These are phyloP conservation scores for Zostera marina DNA, from an alignment of 116 monocot genomes.

Conservation along the genomic window DNA sequence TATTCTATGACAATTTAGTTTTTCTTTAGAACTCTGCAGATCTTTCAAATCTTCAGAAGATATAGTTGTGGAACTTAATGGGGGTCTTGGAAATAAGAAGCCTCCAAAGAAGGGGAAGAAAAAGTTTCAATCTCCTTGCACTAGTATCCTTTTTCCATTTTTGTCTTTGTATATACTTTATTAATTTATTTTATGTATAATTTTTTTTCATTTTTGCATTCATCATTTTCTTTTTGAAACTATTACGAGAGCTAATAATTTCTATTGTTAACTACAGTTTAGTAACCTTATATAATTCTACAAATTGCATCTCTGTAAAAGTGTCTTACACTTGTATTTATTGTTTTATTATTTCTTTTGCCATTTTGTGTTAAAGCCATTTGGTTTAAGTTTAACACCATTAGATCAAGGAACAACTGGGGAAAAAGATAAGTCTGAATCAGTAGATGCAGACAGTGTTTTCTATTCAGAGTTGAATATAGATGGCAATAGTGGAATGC, in stretches of 20 bases:
- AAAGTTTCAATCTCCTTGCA: constrained; percentile 17
- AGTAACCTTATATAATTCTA: not conserved
- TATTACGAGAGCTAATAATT: no score
- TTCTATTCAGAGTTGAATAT: constrained; percentile 24
- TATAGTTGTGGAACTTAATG: constrained; percentile 18
- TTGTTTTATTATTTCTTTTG: not conserved
- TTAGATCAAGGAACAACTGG: constrained; percentile 21
- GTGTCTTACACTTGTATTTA: no score
- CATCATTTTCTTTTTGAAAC: no score
- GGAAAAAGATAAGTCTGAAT: constrained; percentile 26
- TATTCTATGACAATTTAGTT: not conserved
- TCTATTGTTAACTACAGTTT: not conserved
- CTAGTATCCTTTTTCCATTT: constrained; percentile 27
- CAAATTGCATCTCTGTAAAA: not conserved
- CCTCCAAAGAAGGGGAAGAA: constrained; percentile 57
- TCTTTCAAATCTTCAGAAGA: constrained; percentile 21
- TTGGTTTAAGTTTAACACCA: constrained; percentile 15
- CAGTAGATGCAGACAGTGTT: constrained; percentile 14
- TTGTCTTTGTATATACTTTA: not conserved
- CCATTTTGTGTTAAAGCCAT: not conserved
- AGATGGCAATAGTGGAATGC: constrained; percentile 14
- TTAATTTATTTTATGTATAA: not conserved
- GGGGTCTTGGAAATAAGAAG: constrained; percentile 27
- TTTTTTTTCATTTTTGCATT: no score
- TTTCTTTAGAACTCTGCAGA: constrained; percentile 47